These are phyloP conservation scores for Diplodia corticola DNA, from an alignment of 2,329 filamentous ascomycete species.

Conservation along the genomic window DNA sequence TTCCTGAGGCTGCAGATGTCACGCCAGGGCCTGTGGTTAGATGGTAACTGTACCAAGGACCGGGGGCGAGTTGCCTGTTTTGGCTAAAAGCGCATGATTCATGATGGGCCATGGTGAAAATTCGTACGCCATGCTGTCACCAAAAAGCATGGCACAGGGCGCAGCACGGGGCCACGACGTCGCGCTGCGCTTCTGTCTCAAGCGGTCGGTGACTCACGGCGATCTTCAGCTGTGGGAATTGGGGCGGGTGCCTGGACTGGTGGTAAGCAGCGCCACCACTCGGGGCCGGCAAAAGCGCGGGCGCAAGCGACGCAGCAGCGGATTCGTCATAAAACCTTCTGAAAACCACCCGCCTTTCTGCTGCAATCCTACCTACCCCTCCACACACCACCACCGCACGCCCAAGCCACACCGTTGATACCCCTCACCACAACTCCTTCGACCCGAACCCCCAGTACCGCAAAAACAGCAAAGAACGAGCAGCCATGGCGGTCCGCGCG, in stretches of 20 bases:
- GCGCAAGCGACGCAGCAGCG: neutral
- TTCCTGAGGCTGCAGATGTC: neutral
- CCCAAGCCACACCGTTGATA: neutral
- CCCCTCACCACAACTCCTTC: neutral
- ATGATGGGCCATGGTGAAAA: neutral
- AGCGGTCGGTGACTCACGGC: neutral
- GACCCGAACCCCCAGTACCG: neutral
- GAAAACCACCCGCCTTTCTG: neutral
- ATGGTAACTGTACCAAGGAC: neutral
- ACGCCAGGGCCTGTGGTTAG: neutral
- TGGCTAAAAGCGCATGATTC: constrained; percentile 3
- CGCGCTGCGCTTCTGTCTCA: neutral
- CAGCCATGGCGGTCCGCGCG: constrained; percentile 55
- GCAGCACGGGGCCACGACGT: neutral
- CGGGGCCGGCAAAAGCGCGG: neutral
- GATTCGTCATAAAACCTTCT: constrained; percentile 20
- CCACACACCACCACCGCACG: neutral
- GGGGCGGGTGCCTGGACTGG: neutral
- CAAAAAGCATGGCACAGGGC: neutral
- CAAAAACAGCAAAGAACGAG: neutral
- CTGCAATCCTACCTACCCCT: neutral
- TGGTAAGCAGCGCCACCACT: neutral
- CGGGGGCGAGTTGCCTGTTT: constrained; percentile 7
- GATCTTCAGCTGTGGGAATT: neutral
- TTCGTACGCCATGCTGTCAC: neutral